phyloP scores from a whole-genome alignment of 352 stramenopile species.

The Phytophthora constricta region DNA sequence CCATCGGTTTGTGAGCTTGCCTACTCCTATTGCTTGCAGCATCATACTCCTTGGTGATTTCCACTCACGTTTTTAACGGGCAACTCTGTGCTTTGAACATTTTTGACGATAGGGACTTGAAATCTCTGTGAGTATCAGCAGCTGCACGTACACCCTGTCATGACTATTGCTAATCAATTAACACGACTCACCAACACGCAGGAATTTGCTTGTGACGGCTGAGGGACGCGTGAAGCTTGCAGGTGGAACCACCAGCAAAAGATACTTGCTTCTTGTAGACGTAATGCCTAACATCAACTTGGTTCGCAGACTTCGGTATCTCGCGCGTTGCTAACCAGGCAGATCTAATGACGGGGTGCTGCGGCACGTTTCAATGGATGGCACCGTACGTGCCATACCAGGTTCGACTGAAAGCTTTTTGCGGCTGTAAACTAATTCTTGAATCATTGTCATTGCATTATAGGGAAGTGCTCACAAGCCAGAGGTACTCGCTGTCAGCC shows the following conservation, averaged over 20 bases:
- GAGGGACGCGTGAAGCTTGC: constrained; percentile 80
- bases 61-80: neutral
- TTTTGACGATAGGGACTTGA: constrained; percentile 58
- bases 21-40: neutral
- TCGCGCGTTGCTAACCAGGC: constrained; percentile 59
- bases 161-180: neutral
- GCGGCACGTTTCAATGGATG: constrained; percentile 87
- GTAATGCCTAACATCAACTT: neutral
- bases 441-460: no score
- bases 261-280: neutral
- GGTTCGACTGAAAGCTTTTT: neutral
- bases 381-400: constrained; percentile 56
- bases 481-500: constrained; percentile 69
- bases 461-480: constrained; percentile 75
- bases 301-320: constrained; percentile 72
- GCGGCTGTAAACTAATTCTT: neutral
- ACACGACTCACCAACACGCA: constrained; percentile 21
- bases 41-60: neutral
- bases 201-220: constrained; percentile 76
- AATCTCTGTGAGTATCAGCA: constrained; percentile 83
- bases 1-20: constrained; percentile 52
- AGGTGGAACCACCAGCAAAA: constrained; percentile 26
- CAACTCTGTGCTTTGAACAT: neutral
- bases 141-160: no score
- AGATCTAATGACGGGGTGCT: constrained; percentile 76